Evolutionary conservation across 2,329 filamentous ascomycete species (phyloP).

Genomic region (Pleurostoma richardsiae): DNA sequence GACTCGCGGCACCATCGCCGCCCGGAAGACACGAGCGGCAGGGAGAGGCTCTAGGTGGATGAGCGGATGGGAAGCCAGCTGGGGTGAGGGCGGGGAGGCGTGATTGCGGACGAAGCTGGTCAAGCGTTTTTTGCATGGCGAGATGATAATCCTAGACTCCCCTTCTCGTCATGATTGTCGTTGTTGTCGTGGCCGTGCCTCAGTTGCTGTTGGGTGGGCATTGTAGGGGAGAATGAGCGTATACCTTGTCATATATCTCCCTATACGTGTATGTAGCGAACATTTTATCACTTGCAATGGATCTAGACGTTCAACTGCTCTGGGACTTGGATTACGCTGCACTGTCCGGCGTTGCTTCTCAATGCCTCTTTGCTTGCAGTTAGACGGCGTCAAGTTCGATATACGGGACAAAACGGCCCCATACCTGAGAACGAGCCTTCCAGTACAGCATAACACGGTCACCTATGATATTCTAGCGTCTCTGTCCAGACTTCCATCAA

Average conservation of each 20-base stretch:
- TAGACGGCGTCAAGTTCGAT: no score
- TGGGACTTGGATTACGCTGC: no score
- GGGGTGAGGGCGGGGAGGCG: background rate
- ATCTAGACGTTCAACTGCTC: no score
- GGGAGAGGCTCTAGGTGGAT: background rate
- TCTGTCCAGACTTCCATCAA: no score
- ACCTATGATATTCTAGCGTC: no score
- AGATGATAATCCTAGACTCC: background rate
- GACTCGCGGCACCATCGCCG: background rate
- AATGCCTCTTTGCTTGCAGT: no score
- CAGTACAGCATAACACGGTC: no score
- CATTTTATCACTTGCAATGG: background rate
- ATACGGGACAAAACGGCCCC: no score
- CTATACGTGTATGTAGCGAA: constrained; percentile 9
- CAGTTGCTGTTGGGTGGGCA: no score
- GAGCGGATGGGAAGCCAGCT: constrained; percentile 1
- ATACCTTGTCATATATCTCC: constrained; percentile 8
- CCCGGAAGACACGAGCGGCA: background rate
- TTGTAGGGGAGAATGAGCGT: background rate
- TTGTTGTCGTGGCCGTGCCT: no score
- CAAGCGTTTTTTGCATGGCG: background rate
- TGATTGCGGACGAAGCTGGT: background rate
- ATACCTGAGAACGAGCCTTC: no score
- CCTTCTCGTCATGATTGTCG: background rate
- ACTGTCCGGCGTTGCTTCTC: no score